Evolutionary conservation across 345 rosid species (phyloP), one percentile per base, ranked within the genome.

Genomic region (Corchorus olitorius): DNA sequence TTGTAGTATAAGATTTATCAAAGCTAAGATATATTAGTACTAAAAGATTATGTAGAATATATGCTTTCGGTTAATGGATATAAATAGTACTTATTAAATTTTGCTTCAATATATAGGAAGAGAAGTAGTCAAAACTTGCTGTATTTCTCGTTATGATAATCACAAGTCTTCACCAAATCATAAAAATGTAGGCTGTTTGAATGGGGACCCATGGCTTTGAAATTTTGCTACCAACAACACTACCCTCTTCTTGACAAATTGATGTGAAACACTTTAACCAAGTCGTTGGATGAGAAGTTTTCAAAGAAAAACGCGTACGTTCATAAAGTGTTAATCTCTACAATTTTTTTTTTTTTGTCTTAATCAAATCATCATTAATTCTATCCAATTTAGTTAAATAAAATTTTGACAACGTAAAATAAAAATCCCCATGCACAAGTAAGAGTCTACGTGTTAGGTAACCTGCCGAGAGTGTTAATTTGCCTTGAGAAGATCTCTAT

Each of bases 401-500:
- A 0, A 27, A 27, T 0, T 27, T 27, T 39, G 43, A 33, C 8
- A 69, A 33, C 58, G 43, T 50, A 50, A 69, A 64, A 64, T 1
- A 14, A 9, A 64, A 50, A 33, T 33, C 41, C 63, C 67, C 84
- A 81, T 81, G 84, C 84, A 77, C 4, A 33, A 19, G 13, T 9
- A 13, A 17, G 39, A 76, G 77, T 85, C 94, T 79, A 80, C 90
- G 92, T 72, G 94, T 86, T 90, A 88, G 94, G 87, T 90, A 0
- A 89, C 83, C 97, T 81, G 82, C 77, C 81, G 46, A 74, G 39
- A 76, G 79, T 77, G 33, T n/a, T 37, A 8, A 8, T 0, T 17
- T n/a, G 37, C 43, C 17, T 14, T 45, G 83, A 74, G 83, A 35
- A 46, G 17, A 34, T 62, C 72, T 75, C 88, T 93, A 85, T 89